Conservation (phyloP, 768 basidiomycete genomes). For the Termitomyces sp. region DNA sequence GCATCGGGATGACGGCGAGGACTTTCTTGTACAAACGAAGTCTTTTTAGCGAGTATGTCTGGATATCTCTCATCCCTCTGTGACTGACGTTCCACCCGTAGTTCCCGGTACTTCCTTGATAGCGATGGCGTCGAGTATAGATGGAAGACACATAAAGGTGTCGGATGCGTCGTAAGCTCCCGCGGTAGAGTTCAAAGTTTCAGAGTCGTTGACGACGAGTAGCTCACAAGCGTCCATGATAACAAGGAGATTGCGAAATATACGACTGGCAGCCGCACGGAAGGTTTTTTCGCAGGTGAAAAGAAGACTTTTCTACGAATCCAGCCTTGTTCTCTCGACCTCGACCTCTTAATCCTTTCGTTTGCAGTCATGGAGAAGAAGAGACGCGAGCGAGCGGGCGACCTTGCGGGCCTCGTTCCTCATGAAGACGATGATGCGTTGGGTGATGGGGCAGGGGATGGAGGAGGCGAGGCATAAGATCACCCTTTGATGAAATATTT, state of each 20-base stretch:
- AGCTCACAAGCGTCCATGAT: slow-evolving; percentile 35
- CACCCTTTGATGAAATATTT: too few relatives aligned
- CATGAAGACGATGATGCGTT: slow-evolving; percentile 31
- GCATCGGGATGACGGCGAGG: slow-evolving; percentile 27
- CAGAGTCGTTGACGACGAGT: not conserved
- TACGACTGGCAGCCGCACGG: slow-evolving; percentile 24
- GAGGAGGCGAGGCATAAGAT: slow-evolving; percentile 13
- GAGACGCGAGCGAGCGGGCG: slow-evolving; percentile 33
- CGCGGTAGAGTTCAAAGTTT: not conserved
- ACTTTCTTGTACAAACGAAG: slow-evolving; percentile 38
- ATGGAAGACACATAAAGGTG: slow-evolving; percentile 37
- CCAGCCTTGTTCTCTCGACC: slow-evolving; percentile 41
- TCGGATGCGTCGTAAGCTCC: slow-evolving; percentile 35
- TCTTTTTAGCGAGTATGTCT: slow-evolving; percentile 34
- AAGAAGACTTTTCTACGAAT: slow-evolving; percentile 40
- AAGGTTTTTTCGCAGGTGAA: slow-evolving; percentile 45
- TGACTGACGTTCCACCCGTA: slow-evolving; percentile 13
- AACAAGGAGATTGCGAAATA: slow-evolving; percentile 39
- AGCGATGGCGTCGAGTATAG: slow-evolving; percentile 44
- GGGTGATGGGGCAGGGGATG: slow-evolving; percentile 31
- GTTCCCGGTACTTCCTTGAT: slow-evolving; percentile 45
- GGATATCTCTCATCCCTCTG: not conserved
- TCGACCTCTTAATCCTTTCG: slow-evolving; percentile 48
- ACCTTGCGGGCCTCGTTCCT: slow-evolving; percentile 20
- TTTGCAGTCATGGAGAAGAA: slow-evolving; percentile 55